These are phyloP conservation scores for Claviceps humidiphila DNA, from an alignment of 2,329 filamentous ascomycete species.

Conservation along the genomic window DNA sequence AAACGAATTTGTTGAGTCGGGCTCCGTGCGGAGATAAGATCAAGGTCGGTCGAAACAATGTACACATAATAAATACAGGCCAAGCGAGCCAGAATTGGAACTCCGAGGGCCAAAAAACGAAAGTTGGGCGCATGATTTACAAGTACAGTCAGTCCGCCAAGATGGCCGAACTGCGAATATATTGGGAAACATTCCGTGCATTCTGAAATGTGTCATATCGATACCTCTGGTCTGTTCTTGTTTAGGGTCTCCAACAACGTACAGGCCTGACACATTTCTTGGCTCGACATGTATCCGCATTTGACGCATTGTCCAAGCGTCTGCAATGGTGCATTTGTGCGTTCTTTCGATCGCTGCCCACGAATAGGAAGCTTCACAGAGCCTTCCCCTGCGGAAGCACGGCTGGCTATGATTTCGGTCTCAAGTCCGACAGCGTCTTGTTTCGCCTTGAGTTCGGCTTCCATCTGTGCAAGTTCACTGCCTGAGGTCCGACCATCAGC, in stretches of 20 bases:
- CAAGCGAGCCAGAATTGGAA: background rate
- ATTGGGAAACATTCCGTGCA: background rate
- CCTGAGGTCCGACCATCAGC: conserved; percentile 50
- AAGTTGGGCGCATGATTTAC: background rate
- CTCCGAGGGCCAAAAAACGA: background rate
- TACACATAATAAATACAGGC: conserved; percentile 6
- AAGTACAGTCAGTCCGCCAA: background rate
- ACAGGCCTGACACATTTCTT: conserved; percentile 88
- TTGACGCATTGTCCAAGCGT: conserved; percentile 70
- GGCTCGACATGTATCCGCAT: conserved; percentile 93
- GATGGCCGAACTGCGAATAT: background rate
- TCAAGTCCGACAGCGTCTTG: conserved; percentile 13
- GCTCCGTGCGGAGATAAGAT: background rate
- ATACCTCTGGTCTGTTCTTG: conserved; percentile 53
- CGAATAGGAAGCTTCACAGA: conserved; percentile 23
- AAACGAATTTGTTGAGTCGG: conserved; percentile 32
- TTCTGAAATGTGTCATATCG: conserved; percentile 26
- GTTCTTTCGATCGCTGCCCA: conserved; percentile 14
- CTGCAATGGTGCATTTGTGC: conserved; percentile 39
- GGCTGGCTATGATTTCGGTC: conserved; percentile 18
- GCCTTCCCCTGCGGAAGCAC: conserved; percentile 11
- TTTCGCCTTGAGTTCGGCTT: conserved; percentile 31
- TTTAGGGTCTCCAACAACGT: conserved; percentile 81
- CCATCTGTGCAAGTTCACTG: conserved; percentile 72
- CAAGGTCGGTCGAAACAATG: conserved; percentile 6